Base-by-base conservation (phyloP, 352 stramenopile genomes). In the Vaucheria bursata region DNA sequence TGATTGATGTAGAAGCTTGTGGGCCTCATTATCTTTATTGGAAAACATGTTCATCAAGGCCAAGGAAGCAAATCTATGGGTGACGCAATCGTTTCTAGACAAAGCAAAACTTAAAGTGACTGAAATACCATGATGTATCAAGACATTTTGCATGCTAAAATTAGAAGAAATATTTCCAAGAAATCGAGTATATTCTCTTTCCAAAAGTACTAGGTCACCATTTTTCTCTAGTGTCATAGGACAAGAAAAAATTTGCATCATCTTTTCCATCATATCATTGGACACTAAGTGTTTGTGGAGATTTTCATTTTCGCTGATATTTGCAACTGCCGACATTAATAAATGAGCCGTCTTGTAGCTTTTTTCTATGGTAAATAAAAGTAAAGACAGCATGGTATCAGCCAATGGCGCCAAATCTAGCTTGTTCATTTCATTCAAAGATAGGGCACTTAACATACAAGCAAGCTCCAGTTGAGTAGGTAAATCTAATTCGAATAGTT, bases 351-450 rank as follows among this genome's bases (percentile, higher is more conserved):
- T 50, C 5, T 50, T 50, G 39, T 50, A 50, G 39, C 39, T 50
- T 50, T 50, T 50, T 12, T 50, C n/a, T n/a, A n/a, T n/a, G n/a
- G n/a, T n/a, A n/a, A n/a, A n/a, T n/a, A n/a, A n/a, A n/a, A n/a
- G n/a, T n/a, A n/a, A n/a, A n/a, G n/a, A n/a, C n/a, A n/a, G n/a
- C n/a, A n/a, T n/a, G n/a, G n/a, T 37, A 92, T 79, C n/a, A 29
- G 90, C 88, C 1, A 91, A 95, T 25, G 81, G 82, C 0, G 91
- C 89, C 73, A 98, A 92, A 33, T 90, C 88, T 1, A 96, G 84
- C 85, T 98, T 98, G 85, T 97, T 97, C 8, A 90, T 87, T 83
- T 98, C 93, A 35, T 94, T 91, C 6, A 98, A 87, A 36, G 89
- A 93, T 4, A 97, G 84, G 29, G 95, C 95, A 81, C 93, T 95